Base-by-base conservation (phyloP, 2,329 filamentous ascomycete genomes). In the Chaetomium sp. region DNA sequence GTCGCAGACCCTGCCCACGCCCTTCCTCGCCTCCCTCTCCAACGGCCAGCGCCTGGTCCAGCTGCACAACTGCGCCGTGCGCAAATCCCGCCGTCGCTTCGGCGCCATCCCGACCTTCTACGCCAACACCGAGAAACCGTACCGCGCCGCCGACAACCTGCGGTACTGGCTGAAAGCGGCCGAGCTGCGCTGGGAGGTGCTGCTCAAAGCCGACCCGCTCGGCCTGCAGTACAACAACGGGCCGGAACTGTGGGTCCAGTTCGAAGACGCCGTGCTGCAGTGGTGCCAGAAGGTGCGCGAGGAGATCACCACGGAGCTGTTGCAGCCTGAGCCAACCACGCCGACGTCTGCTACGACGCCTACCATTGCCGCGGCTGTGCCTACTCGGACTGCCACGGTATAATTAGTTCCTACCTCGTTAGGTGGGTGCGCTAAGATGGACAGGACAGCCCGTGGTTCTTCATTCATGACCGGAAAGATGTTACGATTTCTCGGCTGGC, bases 81-180 rank as follows among this genome's bases (percentile, higher is more conserved):
- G 84, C 66, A 89, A 89, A 68, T 96, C 91, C 27, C 85, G 87
- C 67, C 81, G 89, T 35, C 88, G 88, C 6, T 97, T 97, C 68
- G 91, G 91, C 52, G 83, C 89, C 60, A 96, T 99, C 67, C 90
- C 89, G 55, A 81, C 81, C 8, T 96, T 87, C 70, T 94, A 97
- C 70, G 86, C 85, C n/a, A 91, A 99, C 70, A 92, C 94, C 8
- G 86, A 84, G 58, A 97, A 97, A 72, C 94, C 94, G 0, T 99
- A 99, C 70, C 87, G 94, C 49, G 86, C 86, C 60, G 90, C 91
- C 3, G 94, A 99, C 64, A 99, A 99, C 69, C 78, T 99, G 59
- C 84, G 91, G 42, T 99, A 88, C 76, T 99, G 94, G 92, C 82
- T 88, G 72, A 99, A 99, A 75, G 94, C 92, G 1, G 91, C 91